A percentile compares a stretch with the other conserved stretches of the same genome.
phyloP scores from a whole-genome alignment of 2,329 filamentous ascomycete genomes.

The Thielaviopsis punctulata region DNA sequence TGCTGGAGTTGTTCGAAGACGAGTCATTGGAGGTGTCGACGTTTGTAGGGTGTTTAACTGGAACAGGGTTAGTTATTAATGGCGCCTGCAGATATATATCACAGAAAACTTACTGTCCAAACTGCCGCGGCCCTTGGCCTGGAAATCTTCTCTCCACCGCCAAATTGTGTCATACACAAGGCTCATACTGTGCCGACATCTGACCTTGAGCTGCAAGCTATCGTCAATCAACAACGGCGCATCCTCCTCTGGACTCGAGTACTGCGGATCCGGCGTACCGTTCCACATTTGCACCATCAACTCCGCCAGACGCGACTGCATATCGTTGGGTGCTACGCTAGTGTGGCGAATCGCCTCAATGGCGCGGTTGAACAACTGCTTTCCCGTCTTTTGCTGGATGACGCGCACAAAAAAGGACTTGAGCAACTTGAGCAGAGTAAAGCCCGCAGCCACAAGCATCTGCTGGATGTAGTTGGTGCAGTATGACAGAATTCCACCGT shows the following conservation, averaged over 20 bases:
- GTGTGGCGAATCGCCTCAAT: conserved; percentile 54
- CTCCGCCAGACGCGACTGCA: conserved; percentile 64
- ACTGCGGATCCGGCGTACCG: conserved; percentile 34
- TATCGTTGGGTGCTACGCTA: conserved; percentile 60
- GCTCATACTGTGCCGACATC: conserved; percentile 71
- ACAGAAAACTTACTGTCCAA: conserved; percentile 45
- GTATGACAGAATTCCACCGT: conserved; percentile 42
- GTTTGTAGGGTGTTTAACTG: conserved; percentile 66
- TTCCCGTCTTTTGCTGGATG: conserved; percentile 51
- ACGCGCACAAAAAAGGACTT: conserved; percentile 57
- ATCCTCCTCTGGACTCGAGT: conserved; percentile 31
- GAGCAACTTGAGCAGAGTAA: conserved; percentile 62
- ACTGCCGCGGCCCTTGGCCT: conserved; percentile 49
- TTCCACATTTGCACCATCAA: conserved; percentile 84
- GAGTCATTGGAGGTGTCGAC: conserved; percentile 63
- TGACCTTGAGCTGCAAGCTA: conserved; percentile 62
- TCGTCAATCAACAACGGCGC: conserved; percentile 42
- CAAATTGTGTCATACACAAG: conserved; percentile 72
- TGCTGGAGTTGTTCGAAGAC: conserved; percentile 49
- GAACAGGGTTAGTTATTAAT: background rate
- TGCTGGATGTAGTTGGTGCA: conserved; percentile 65
- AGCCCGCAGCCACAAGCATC: conserved; percentile 69
- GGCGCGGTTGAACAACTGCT: conserved; percentile 52
- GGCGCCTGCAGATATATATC: background rate
- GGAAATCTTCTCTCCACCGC: conserved; percentile 69